These are phyloP conservation scores for Lachancea waltii DNA, from an alignment of 805 yeast species.

Conservation along the genomic window DNA sequence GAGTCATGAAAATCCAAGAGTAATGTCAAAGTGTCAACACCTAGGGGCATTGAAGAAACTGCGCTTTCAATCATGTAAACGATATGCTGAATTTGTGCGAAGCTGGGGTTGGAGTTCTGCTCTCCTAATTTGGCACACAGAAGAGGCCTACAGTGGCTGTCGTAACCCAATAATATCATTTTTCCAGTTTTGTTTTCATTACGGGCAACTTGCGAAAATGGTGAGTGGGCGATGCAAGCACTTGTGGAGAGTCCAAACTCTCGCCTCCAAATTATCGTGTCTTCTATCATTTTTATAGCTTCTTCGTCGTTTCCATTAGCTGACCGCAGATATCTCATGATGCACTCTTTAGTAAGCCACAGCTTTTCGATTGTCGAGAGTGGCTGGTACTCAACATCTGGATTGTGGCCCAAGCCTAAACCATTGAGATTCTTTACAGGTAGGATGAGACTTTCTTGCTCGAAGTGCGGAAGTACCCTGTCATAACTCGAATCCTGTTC, in stretches of 20 bases:
- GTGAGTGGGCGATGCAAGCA: slow-evolving; percentile 28
- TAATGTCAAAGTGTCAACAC: slow-evolving; percentile 49
- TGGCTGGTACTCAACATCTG: slow-evolving; percentile 1
- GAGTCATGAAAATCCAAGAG: slow-evolving; percentile 49
- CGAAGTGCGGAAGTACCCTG: neutral
- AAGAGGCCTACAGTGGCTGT: slow-evolving; percentile 47
- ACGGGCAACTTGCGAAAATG: slow-evolving; percentile 39
- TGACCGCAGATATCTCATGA: slow-evolving; percentile 46
- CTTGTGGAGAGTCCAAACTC: slow-evolving; percentile 41
- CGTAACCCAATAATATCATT: slow-evolving; percentile 48
- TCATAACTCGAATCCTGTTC: neutral
- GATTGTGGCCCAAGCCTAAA: neutral
- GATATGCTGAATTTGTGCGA: slow-evolving; percentile 49
- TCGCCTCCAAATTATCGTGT: slow-evolving; percentile 50
- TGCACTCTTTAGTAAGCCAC: slow-evolving; percentile 46
- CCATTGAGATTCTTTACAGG: neutral
- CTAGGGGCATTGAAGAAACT: slow-evolving; percentile 49
- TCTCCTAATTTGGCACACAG: slow-evolving; percentile 47
- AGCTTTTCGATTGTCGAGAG: slow-evolving; percentile 25
- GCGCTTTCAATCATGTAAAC: slow-evolving; percentile 52
- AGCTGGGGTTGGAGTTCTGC: slow-evolving; percentile 47
- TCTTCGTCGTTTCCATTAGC: slow-evolving; percentile 42
- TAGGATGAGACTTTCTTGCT: neutral
- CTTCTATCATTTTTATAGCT: slow-evolving; percentile 40
- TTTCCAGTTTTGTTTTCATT: slow-evolving; percentile 49